phyloP scores from a whole-genome alignment of 106 monocot species.

The Platanthera zijinensis region DNA sequence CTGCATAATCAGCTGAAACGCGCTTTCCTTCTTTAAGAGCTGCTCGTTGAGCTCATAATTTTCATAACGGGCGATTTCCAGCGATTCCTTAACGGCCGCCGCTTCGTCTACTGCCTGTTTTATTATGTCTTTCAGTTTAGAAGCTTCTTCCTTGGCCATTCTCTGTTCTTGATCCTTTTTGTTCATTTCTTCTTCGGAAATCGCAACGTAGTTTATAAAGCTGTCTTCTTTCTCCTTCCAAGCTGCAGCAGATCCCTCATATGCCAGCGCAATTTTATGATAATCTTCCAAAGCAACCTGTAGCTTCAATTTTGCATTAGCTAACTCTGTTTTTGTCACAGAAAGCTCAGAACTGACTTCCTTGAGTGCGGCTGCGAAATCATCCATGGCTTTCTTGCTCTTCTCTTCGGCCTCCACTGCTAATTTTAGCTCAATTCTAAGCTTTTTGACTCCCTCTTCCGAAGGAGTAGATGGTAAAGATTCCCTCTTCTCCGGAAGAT shows the following conservation, averaged over 20 bases:
- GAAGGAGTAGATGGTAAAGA: neutral
- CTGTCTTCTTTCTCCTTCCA: slow-evolving; percentile 56
- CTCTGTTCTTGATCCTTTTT: slow-evolving; percentile 38
- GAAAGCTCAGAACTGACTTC: slow-evolving; percentile 14
- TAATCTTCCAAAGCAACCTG: slow-evolving; percentile 21
- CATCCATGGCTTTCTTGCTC: slow-evolving; percentile 83
- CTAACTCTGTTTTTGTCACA: neutral
- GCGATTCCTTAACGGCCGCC: slow-evolving; percentile 44
- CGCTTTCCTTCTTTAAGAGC: slow-evolving; percentile 37
- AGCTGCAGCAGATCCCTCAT: slow-evolving; percentile 33
- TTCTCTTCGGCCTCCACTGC: slow-evolving; percentile 51
- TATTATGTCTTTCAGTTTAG: slow-evolving; percentile 52
- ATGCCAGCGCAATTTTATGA: slow-evolving; percentile 29
- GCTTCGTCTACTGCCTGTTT: slow-evolving; percentile 81
- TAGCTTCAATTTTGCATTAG: slow-evolving; percentile 10
- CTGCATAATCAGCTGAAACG: slow-evolving; percentile 32
- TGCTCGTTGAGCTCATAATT: slow-evolving; percentile 49
- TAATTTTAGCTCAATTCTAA: slow-evolving; percentile 34
- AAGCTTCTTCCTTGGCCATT: slow-evolving; percentile 45
- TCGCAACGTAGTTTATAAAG: slow-evolving; percentile 45
- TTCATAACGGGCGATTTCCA: slow-evolving; percentile 62
- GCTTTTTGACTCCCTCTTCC: slow-evolving; percentile 12
- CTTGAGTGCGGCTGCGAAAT: slow-evolving; percentile 44
- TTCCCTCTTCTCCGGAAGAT: slow-evolving; percentile 29
- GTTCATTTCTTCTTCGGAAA: slow-evolving; percentile 58